Evolutionary conservation across 805 yeast species (phyloP).

Genomic region (Ogataea parapolymorpha): DNA sequence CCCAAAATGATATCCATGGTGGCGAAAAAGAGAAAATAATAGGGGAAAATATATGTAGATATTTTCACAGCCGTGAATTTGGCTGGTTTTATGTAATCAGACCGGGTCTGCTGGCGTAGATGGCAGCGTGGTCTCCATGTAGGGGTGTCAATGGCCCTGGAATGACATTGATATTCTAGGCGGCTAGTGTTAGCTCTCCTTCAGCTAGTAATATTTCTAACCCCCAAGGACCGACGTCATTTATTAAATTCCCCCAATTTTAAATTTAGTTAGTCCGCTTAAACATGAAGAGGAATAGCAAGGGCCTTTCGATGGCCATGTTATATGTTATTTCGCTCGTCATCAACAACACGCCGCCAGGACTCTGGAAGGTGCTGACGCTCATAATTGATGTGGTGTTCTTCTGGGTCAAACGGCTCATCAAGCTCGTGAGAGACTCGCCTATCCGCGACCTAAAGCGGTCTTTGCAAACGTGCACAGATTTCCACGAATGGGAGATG

Average conservation of each 20-base stretch:
- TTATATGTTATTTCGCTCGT: conserved; percentile 14
- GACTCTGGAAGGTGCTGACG: conserved; percentile 28
- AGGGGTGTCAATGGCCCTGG: too few relatives aligned
- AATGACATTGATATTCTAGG: too few relatives aligned
- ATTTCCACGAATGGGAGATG: conserved; percentile 69
- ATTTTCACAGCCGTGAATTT: neutral
- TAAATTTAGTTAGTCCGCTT: neutral
- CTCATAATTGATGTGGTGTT: conserved; percentile 42
- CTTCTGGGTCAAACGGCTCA: conserved; percentile 42
- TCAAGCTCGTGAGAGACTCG: conserved; percentile 17
- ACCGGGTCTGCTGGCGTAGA: neutral
- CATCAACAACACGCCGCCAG: conserved; percentile 24
- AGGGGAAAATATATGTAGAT: conserved; percentile 2
- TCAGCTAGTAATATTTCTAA: too few relatives aligned
- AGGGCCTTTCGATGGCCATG: conserved; percentile 17
- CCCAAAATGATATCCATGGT: conserved; percentile 90
- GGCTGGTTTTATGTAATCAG: neutral
- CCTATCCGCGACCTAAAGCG: conserved; percentile 20
- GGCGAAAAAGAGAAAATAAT: conserved; percentile 5
- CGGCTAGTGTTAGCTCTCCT: too few relatives aligned
- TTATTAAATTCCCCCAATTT: neutral
- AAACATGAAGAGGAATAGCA: conserved; percentile 11
- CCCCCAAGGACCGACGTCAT: too few relatives aligned
- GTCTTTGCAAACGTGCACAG: conserved; percentile 42
- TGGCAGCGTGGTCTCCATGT: too few relatives aligned